Evolutionary conservation across 441 rosid species (phyloP), one percentile per base, ranked within the genome.

Genomic region (Theobroma grandiflorum): DNA sequence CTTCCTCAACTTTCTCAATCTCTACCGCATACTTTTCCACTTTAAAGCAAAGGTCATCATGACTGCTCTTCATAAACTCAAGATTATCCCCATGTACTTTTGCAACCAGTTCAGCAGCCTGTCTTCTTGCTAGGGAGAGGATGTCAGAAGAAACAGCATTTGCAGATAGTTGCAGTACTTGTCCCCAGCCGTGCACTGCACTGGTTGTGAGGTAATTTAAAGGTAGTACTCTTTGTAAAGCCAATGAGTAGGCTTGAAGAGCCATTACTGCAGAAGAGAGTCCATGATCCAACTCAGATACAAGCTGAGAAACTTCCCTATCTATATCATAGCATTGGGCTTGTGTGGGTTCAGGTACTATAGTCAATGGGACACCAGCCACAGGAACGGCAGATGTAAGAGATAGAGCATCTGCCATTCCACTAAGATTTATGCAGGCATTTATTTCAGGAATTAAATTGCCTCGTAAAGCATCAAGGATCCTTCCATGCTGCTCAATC

Each of bases 261-360:
- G 90, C 87, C 85, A 84, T 85, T 62, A 88, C 83, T 57, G 95
- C 93, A 85, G 98, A 90, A 75, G 97, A 92, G 82, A 92, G 87
- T 63, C 97, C 95, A 80, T 75, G 85, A 87, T 91, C 95, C 87
- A 97, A 84, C 78, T 97, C 98, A 38, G 90, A 84, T 73, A 94
- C 84, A 72, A 94, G 87, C 84, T 89, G 91, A 76, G 94, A 89
- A 74, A 94, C 93, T 83, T 97, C 99, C 87, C 90, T 85, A 84
- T 97, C 99, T 88, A 95, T 90, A 72, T 95, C 95, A 77, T 86
- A 87, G 89, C 99, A 97, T 69, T 94, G 99, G 79, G 86, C 96
- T 89, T 88, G 99, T 52, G 99, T 97, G 73, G 99, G 99, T 89
- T 97, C 99, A 74, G 99, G 99, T 87, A 97, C 99, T 55, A 97